phyloP scores from a whole-genome alignment of 169 alveolate species.

The Theileria equi region DNA sequence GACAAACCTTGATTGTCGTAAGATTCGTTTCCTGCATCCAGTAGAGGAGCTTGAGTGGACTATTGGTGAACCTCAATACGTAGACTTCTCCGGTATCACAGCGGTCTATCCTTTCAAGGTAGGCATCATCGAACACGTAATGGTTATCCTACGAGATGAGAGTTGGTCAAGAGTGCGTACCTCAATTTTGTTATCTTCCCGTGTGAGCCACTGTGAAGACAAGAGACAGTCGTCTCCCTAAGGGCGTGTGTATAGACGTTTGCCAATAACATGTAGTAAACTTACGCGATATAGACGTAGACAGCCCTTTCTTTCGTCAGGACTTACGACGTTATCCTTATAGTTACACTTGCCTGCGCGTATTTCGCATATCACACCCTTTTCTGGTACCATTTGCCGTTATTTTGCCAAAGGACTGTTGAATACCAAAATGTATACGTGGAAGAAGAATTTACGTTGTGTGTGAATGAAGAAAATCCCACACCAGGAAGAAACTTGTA shows the following conservation, averaged over 20 bases:
- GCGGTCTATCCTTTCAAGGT: slow-evolving; percentile 44
- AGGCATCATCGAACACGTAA: slow-evolving; percentile 66
- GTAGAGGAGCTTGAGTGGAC: slow-evolving; percentile 51
- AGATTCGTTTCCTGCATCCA: slow-evolving; percentile 70
- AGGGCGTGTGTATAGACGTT: too few relatives aligned
- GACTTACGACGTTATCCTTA: slow-evolving; percentile 46
- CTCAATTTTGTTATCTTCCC: slow-evolving; percentile 15
- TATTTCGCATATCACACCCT: slow-evolving; percentile 33
- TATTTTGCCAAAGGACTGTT: too few relatives aligned
- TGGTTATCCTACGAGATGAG: slow-evolving; percentile 25
- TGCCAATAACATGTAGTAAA: too few relatives aligned
- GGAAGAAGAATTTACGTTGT: too few relatives aligned
- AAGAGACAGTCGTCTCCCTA: slow-evolving; percentile 42
- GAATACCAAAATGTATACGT: too few relatives aligned
- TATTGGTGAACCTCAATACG: slow-evolving; percentile 55
- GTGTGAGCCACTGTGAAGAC: slow-evolving; percentile 41
- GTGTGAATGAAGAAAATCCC: too few relatives aligned
- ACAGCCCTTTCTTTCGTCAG: slow-evolving; percentile 58
- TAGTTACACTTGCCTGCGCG: slow-evolving; percentile 63
- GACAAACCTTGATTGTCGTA: slow-evolving; percentile 32
- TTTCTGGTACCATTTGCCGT: slow-evolving; percentile 18
- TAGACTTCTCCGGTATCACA: slow-evolving; percentile 62
- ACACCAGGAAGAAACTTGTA: too few relatives aligned
- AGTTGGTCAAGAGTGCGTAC: not conserved
- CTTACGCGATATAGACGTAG: slow-evolving; percentile 45